Evolutionary conservation across 169 alveolate species (phyloP), one percentile per base, ranked within the genome.

Genomic region (Plasmodium yoelii): DNA sequence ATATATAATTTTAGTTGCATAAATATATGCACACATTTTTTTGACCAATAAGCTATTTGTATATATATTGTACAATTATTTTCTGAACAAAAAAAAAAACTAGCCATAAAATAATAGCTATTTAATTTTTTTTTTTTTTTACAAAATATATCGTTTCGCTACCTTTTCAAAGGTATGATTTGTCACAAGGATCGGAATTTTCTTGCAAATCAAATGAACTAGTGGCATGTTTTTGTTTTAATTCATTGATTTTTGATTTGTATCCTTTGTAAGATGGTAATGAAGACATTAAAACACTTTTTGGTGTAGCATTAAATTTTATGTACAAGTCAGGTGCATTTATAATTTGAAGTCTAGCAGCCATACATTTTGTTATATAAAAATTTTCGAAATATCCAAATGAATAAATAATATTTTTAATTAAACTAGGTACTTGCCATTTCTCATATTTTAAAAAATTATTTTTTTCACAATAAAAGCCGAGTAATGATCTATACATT

Each of bases 401-500:
- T 13, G 90, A 80, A 60, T 80, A 67, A 53, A 80, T 24, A 13
- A 80, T 65, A 46, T 55, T 80, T 80, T 80, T 80, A 80, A 80
- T 80, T 80, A 80, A 68, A 68, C 90, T 80, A 28, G 90, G 90
- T 24, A 80, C 90, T 67, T 80, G 90, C 90, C 90, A 80, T 65
- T 80, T 80, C 68, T 80, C 90, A 19, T 65, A 80, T 71, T 80
- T 80, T 10, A 80, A 57, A 55, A n/a, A 53, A 28, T 80, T 55
- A 49, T 49, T 67, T 46, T 80, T 67, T 55, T 80, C 84, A 46
- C 90, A 80, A 55, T 80, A 80, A 51, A 80, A 80, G 2, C 90
- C 90, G 44, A 80, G 90, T 22, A 80, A 71, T 15, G 90, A 80
- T 80, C 90, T 80, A 51, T 80, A 80, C 90, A 80, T 80, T 51